A percentile compares a stretch with the other conserved stretches of the same genome.
phyloP scores from a whole-genome alignment of 768 basidiomycete species.

The Tricholoma furcatifolium region DNA sequence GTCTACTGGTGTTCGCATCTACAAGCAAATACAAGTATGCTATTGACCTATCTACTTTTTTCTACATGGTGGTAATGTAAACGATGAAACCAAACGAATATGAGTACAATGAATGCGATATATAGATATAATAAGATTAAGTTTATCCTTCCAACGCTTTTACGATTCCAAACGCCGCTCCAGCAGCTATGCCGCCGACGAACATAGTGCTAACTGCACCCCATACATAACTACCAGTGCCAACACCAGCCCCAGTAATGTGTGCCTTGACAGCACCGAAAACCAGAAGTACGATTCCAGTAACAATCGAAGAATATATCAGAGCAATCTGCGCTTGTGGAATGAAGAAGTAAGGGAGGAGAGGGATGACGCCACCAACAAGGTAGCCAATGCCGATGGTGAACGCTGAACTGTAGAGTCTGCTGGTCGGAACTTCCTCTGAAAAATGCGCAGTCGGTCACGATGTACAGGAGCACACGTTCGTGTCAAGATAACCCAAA shows the following conservation, averaged over 20 bases:
- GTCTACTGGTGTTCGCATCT: too few species aligned
- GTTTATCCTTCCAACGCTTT: conserved; percentile 36
- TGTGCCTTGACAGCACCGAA: conserved; percentile 92
- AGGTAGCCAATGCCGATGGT: conserved; percentile 97
- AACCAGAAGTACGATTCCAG: conserved; percentile 80
- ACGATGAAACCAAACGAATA: background rate
- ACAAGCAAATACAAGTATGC: too few species aligned
- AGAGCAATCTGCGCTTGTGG: conserved; percentile 63
- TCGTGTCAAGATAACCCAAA: background rate
- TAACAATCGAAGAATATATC: conserved; percentile 75
- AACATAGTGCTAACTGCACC: conserved; percentile 84
- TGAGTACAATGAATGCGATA: background rate
- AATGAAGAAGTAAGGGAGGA: conserved; percentile 92
- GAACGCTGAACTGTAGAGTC: conserved; percentile 88
- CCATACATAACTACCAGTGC: conserved; percentile 71
- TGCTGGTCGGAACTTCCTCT: conserved; percentile 87
- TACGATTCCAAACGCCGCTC: conserved; percentile 56
- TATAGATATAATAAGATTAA: background rate
- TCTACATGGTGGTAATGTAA: background rate
- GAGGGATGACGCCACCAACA: conserved; percentile 88
- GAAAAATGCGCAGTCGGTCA: conserved; percentile 4
- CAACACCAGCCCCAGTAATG: conserved; percentile 77
- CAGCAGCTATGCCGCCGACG: conserved; percentile 91
- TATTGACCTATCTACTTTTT: background rate
- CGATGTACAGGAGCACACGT: background rate